These are phyloP conservation scores for Xerocomellus dryophilus DNA, from an alignment of 768 basidiomycete species.

Conservation along the genomic window DNA sequence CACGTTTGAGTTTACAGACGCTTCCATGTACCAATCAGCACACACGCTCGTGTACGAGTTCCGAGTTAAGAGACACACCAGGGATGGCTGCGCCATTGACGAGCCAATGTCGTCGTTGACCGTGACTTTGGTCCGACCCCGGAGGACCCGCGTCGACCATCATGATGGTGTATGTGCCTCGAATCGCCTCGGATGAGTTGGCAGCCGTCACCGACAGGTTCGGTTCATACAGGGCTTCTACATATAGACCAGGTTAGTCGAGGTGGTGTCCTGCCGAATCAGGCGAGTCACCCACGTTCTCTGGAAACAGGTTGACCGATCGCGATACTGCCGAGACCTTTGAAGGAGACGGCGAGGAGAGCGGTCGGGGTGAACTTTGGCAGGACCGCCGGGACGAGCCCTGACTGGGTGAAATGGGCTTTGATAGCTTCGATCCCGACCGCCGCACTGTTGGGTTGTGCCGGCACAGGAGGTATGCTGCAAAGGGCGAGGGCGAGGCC, in stretches of 20 bases:
- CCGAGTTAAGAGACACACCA: slow-evolving; percentile 32
- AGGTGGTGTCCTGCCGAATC: not conserved
- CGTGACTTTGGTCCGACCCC: slow-evolving; percentile 53
- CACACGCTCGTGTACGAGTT: not conserved
- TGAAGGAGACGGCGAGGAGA: slow-evolving; percentile 50
- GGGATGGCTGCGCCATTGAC: slow-evolving; percentile 58
- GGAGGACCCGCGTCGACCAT: slow-evolving; percentile 76
- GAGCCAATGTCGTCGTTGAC: slow-evolving; percentile 79
- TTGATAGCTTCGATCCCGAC: slow-evolving; percentile 56
- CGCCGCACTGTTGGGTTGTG: slow-evolving; percentile 42
- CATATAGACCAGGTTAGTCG: not conserved
- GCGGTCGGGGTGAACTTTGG: slow-evolving; percentile 58
- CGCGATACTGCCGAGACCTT: slow-evolving; percentile 45
- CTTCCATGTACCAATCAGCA: not conserved
- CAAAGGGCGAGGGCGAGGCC: slow-evolving; percentile 37
- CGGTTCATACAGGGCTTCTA: slow-evolving; percentile 60
- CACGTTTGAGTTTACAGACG: slow-evolving; percentile 34
- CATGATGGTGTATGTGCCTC: slow-evolving; percentile 58
- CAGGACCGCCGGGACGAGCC: slow-evolving; percentile 61
- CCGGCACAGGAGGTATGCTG: slow-evolving; percentile 36
- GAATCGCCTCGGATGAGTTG: slow-evolving; percentile 45
- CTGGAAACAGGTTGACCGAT: slow-evolving; percentile 59
- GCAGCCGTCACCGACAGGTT: slow-evolving; percentile 48
- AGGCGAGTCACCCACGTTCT: slow-evolving; percentile 45
- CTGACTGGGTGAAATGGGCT: slow-evolving; percentile 63